Percentiles rank a stretch among this genome's conserved stretches.
Conservation (phyloP, 2,329 filamentous ascomycete genomes). For the Penicillium corylophilum region DNA sequence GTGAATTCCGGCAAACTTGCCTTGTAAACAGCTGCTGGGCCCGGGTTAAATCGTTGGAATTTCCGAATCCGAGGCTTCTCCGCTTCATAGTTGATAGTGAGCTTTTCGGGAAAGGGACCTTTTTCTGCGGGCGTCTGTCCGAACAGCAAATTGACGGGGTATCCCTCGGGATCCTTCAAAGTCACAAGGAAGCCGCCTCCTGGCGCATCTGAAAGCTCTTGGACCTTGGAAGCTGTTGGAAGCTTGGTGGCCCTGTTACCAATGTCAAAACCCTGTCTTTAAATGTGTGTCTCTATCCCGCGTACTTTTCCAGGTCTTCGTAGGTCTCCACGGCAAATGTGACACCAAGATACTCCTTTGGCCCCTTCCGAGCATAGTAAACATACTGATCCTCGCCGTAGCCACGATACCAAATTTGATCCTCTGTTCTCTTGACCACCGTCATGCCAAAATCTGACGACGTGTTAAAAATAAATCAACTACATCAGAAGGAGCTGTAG, state of each 20-base stretch:
- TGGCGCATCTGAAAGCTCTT: conserved; percentile 37
- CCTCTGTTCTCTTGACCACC: conserved; percentile 37
- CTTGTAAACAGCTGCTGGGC: conserved; percentile 35
- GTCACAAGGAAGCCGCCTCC: conserved; percentile 43
- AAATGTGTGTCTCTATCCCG: neutral
- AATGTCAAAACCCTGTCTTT: neutral
- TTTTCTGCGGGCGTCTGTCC: conserved; percentile 32
- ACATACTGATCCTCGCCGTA: conserved; percentile 47
- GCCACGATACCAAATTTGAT: conserved; percentile 44
- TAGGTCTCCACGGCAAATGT: conserved; percentile 45
- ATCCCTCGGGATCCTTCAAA: conserved; percentile 41
- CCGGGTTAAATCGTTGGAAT: conserved; percentile 31
- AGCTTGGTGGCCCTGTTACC: conserved; percentile 19
- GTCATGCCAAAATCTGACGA: conserved; percentile 45
- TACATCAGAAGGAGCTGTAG: neutral
- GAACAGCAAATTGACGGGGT: conserved; percentile 42
- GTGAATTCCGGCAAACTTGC: conserved; percentile 9
- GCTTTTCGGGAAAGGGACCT: conserved; percentile 18
- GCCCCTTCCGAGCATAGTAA: conserved; percentile 42
- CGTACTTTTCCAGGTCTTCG: conserved; percentile 44
- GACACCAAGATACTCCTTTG: conserved; percentile 45
- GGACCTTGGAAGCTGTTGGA: conserved; percentile 30
- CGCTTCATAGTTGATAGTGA: conserved; percentile 28
- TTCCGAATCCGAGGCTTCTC: conserved; percentile 30
- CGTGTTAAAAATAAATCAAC: neutral